Evolutionary conservation across 1,284 basidiomycete genomes (phyloP).

Genomic region (Puccinia novopanici): DNA sequence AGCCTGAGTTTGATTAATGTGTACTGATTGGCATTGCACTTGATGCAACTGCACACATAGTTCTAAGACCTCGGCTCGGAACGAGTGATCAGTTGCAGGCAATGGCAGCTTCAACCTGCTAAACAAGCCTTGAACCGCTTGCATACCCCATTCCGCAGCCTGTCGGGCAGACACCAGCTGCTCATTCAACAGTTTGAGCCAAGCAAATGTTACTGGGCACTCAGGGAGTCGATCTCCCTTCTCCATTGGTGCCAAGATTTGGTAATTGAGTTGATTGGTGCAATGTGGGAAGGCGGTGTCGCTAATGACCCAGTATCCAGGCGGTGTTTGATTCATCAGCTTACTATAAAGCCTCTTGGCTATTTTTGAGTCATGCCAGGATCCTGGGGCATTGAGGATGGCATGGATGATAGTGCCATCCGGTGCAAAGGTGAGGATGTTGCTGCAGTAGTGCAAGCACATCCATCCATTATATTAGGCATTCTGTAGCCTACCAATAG

Average conservation of each 20-base stretch:
- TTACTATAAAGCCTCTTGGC: neutral
- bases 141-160: conserved; percentile 19
- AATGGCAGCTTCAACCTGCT: neutral
- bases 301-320: neutral
- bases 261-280: neutral
- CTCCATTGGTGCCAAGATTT: conserved; percentile 1
- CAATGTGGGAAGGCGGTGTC: conserved; percentile 1
- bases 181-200: neutral
- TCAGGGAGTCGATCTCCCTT: neutral
- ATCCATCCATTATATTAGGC: neutral
- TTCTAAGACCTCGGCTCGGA: neutral
- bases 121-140: conserved; percentile 3
- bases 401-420: neutral
- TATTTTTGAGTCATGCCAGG: no score
- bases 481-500: neutral
- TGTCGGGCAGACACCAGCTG: conserved; percentile 6
- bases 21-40: neutral
- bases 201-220: neutral
- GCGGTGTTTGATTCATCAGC: neutral
- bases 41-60: neutral
- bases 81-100: neutral
- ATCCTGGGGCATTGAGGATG: no score
- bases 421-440: neutral
- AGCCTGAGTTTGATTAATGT: neutral
- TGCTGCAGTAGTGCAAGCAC: neutral